phyloP scores from a whole-genome alignment of 805 yeast genomes.

The Yamadazyma ubonensis region DNA sequence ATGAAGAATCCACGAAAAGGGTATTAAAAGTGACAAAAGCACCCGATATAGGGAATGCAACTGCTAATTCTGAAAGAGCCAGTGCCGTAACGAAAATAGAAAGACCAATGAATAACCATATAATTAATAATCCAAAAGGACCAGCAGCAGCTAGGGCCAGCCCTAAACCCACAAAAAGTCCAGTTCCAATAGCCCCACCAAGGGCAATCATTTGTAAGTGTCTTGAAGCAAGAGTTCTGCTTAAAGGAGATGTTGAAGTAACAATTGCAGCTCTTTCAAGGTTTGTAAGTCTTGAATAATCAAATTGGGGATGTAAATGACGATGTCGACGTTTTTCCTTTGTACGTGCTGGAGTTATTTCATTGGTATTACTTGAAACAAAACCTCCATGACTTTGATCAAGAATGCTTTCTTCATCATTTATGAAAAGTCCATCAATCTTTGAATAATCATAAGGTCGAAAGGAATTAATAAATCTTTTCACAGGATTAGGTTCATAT shows the following conservation, averaged over 20 bases:
- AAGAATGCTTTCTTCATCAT: conserved; percentile 12
- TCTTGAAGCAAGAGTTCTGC: conserved; percentile 22
- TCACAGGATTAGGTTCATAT: conserved; percentile 17
- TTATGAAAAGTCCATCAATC: conserved; percentile 14
- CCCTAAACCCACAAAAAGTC: conserved; percentile 65
- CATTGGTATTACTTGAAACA: conserved; percentile 12
- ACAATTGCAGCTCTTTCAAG: conserved; percentile 34
- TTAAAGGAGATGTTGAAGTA: conserved; percentile 33
- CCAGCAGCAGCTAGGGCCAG: conserved; percentile 58
- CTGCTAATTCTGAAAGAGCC: conserved; percentile 59
- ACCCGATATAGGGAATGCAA: conserved; percentile 62
- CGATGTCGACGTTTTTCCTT: conserved; percentile 5
- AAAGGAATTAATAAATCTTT: conserved; percentile 23
- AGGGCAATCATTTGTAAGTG: conserved; percentile 22
- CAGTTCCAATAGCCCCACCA: conserved; percentile 32
- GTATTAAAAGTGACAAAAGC: conserved; percentile 62
- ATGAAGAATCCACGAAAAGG: conserved; percentile 56
- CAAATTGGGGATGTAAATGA: conserved; percentile 24
- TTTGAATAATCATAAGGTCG: conserved; percentile 28
- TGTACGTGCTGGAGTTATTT: conserved; percentile 1
- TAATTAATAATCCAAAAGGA: conserved; percentile 60
- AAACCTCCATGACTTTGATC: conserved; percentile 1
- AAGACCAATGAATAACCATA: conserved; percentile 52
- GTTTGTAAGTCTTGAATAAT: conserved; percentile 26
- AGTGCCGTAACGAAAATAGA: conserved; percentile 57